phyloP scores from a whole-genome alignment of 2,329 filamentous ascomycete genomes.

The Diaporthe sp. region DNA sequence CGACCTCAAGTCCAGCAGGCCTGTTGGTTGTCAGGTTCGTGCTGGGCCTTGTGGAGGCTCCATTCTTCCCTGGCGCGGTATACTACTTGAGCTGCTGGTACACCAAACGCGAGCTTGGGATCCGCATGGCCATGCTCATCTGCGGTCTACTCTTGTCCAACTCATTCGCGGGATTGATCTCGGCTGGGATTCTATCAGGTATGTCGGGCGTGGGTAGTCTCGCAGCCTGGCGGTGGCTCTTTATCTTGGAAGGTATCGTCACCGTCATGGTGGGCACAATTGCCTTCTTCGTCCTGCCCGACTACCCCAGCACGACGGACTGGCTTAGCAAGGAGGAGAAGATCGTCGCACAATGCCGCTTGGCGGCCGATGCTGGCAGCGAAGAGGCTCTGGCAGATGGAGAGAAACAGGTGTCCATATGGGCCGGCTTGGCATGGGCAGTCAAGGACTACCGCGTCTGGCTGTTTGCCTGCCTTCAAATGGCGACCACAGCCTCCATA shows the following conservation, averaged over 20 bases:
- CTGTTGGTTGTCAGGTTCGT: slow-evolving; percentile 53
- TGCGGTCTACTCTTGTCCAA: slow-evolving; percentile 46
- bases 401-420: slow-evolving; percentile 49
- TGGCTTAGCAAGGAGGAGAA: slow-evolving; percentile 8
- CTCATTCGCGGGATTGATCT: slow-evolving; percentile 66
- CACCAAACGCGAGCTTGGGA: slow-evolving; percentile 53
- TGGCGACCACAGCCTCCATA: slow-evolving; percentile 54
- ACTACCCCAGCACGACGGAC: slow-evolving; percentile 47
- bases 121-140: slow-evolving; percentile 48
- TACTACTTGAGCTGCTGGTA: slow-evolving; percentile 59
- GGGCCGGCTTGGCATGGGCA: slow-evolving; percentile 47
- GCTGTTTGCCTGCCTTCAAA: slow-evolving; percentile 54
- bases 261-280: slow-evolving; percentile 57
- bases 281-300: slow-evolving; percentile 53
- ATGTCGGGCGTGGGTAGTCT: slow-evolving; percentile 52
- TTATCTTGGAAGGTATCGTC: slow-evolving; percentile 59
- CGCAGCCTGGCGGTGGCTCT: slow-evolving; percentile 67
- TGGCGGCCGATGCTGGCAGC: background rate
- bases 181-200: slow-evolving; percentile 61
- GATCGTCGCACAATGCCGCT: background rate
- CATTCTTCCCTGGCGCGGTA: slow-evolving; percentile 55
- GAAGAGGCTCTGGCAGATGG: slow-evolving; percentile 48
- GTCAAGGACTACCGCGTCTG: slow-evolving; percentile 53
- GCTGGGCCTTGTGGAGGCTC: slow-evolving; percentile 53
- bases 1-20: slow-evolving; percentile 50